Evolutionary conservation across 2,329 filamentous ascomycete genomes (phyloP).

Genomic region (Ascochyta lentis): DNA sequence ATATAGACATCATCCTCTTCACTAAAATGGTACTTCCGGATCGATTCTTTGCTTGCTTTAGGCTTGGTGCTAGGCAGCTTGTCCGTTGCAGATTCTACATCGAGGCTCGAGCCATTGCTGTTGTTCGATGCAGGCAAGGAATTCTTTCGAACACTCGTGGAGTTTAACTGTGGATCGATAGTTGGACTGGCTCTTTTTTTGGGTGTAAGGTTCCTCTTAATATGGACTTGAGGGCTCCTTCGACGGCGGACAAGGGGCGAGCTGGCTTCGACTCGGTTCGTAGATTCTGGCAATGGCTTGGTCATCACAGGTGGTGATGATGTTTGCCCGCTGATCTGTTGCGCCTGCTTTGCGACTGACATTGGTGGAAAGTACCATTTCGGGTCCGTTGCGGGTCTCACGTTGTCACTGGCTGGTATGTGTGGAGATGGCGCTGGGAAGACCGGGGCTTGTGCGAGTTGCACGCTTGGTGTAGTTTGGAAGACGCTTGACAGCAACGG

Average conservation of each 20-base stretch:
- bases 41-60: neutral
- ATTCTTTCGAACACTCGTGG: neutral
- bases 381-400: slow-evolving; percentile 35
- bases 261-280: neutral
- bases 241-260: slow-evolving; percentile 10
- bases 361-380: slow-evolving; percentile 38
- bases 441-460: slow-evolving; percentile 6
- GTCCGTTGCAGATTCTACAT: no score
- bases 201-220: neutral
- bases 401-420: slow-evolving; percentile 9
- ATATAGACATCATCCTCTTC: slow-evolving; percentile 46
- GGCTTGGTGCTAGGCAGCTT: no score
- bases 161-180: no score
- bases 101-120: neutral
- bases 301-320: slow-evolving; percentile 1
- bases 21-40: slow-evolving; percentile 33
- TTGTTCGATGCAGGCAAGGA: neutral
- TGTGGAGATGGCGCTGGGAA: slow-evolving; percentile 14
- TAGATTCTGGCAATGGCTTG: neutral
- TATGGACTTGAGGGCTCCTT: slow-evolving; percentile 23
- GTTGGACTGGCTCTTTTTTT: no score
- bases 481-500: slow-evolving; percentile 29
- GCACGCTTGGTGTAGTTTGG: slow-evolving; percentile 13
- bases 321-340: neutral
- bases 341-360: neutral